A percentile compares a stretch with the other conserved stretches of the same genome.
phyloP scores from a whole-genome alignment of 441 rosid genomes.

The Jatropha podagrica region DNA sequence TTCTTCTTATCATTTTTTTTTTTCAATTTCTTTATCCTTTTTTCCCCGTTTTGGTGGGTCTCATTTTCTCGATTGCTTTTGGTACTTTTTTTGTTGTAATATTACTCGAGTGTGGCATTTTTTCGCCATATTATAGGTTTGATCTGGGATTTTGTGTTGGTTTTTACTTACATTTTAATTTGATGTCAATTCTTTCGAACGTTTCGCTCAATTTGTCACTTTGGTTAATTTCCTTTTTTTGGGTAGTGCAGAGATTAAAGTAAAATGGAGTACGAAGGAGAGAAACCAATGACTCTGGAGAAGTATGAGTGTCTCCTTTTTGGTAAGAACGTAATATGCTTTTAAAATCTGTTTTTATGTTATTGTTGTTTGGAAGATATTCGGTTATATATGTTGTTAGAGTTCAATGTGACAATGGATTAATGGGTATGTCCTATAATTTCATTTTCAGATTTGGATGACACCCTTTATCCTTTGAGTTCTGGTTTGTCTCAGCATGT shows the following conservation, averaged over 20 bases:
- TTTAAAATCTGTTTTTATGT: not conserved
- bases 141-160: not conserved
- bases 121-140: not conserved
- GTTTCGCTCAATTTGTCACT: not conserved
- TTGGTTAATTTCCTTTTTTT: not conserved
- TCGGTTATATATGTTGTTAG: not conserved
- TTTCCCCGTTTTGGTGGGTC: not conserved
- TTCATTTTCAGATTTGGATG: conserved; percentile 65
- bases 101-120: not conserved
- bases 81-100: not conserved
- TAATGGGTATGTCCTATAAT: not conserved
- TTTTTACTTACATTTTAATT: no score
- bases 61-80: not conserved
- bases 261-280: conserved; percentile 56
- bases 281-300: conserved; percentile 32
- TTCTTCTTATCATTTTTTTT: not conserved
- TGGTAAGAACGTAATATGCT: conserved; percentile 40
- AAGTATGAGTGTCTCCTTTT: conserved; percentile 78
- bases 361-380: not conserved
- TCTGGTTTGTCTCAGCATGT: conserved; percentile 60
- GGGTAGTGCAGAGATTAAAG: conserved; percentile 1
- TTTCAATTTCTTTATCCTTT: not conserved
- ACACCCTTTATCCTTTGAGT: conserved; percentile 67
- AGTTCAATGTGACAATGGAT: not conserved
- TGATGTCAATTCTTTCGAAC: not conserved